Evolutionary conservation across 1,284 basidiomycete genomes (phyloP).

Genomic region (Stereum hirsutum): DNA sequence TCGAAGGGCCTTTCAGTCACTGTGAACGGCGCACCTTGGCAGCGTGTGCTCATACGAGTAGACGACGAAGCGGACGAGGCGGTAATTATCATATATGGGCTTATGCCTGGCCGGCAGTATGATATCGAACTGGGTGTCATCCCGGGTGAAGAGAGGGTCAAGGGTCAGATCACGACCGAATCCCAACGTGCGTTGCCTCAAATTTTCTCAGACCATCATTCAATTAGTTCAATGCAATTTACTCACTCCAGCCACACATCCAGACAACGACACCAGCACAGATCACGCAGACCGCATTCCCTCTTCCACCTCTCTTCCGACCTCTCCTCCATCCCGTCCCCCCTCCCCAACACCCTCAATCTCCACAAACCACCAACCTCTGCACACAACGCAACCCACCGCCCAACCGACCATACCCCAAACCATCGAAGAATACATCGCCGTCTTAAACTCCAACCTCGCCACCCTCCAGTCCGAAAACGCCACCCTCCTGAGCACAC

Average conservation of each 20-base stretch:
- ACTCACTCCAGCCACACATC: slow-evolving; percentile 1
- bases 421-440: slow-evolving; percentile 11
- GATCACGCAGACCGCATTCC: background rate
- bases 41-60: slow-evolving; percentile 64
- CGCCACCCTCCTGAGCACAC: slow-evolving; percentile 43
- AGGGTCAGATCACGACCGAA: slow-evolving; percentile 51
- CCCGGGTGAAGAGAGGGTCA: slow-evolving; percentile 42
- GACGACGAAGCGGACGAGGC: slow-evolving; percentile 72
- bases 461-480: slow-evolving; percentile 48
- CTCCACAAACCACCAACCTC: no score
- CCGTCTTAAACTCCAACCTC: slow-evolving; percentile 27
- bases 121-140: slow-evolving; percentile 70
- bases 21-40: slow-evolving; percentile 69
- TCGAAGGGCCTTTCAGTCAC: slow-evolving; percentile 67
- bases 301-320: slow-evolving; percentile 5
- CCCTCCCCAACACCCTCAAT: slow-evolving; percentile 10
- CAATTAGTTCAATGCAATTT: background rate
- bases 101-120: slow-evolving; percentile 73
- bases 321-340: slow-evolving; percentile 1
- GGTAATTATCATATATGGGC: slow-evolving; percentile 71
- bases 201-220: background rate
- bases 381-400: slow-evolving; percentile 7
- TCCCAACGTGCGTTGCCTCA: slow-evolving; percentile 24
- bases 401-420: slow-evolving; percentile 8
- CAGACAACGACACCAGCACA: slow-evolving; percentile 1